A percentile compares a stretch with the other conserved stretches of the same genome.
Conservation (phyloP, 1,139 yeast species). For the Scheffersomyces insectosa region DNA sequence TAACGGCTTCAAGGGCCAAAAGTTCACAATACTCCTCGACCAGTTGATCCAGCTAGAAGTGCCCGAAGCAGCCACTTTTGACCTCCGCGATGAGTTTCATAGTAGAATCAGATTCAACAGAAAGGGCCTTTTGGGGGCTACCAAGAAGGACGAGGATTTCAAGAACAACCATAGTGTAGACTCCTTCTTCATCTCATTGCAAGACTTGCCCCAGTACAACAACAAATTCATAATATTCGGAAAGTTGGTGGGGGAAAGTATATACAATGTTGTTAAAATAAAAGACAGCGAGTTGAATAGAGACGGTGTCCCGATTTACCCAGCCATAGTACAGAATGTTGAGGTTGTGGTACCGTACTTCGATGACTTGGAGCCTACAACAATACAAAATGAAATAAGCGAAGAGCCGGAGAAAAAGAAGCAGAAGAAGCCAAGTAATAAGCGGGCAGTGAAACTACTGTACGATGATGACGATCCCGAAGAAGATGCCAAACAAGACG, state of each 20-base stretch:
- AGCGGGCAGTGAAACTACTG: constrained; percentile 17
- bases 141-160: constrained; percentile 27
- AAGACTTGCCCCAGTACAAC: constrained; percentile 45
- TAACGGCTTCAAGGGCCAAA: constrained; percentile 40
- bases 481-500: constrained; percentile 30
- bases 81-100: constrained; percentile 50
- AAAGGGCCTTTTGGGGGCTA: constrained; percentile 60
- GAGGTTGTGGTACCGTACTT: constrained; percentile 53
- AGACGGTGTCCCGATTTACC: constrained; percentile 50
- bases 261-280: constrained; percentile 55
- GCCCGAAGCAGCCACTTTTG: constrained; percentile 8
- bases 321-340: constrained; percentile 42
- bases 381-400: constrained; percentile 9
- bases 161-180: constrained; percentile 38
- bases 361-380: constrained; percentile 35
- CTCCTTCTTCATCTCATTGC: constrained; percentile 56
- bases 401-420: constrained; percentile 22
- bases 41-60: constrained; percentile 41
- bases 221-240: constrained; percentile 61
- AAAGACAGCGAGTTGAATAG: constrained; percentile 49
- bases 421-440: constrained; percentile 18
- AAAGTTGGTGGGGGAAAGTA: constrained; percentile 58
- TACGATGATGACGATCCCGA: constrained; percentile 29
- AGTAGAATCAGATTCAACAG: constrained; percentile 52
- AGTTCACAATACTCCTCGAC: constrained; percentile 41